phyloP scores from a whole-genome alignment of 768 basidiomycete genomes.

The Tulasnella sp. region DNA sequence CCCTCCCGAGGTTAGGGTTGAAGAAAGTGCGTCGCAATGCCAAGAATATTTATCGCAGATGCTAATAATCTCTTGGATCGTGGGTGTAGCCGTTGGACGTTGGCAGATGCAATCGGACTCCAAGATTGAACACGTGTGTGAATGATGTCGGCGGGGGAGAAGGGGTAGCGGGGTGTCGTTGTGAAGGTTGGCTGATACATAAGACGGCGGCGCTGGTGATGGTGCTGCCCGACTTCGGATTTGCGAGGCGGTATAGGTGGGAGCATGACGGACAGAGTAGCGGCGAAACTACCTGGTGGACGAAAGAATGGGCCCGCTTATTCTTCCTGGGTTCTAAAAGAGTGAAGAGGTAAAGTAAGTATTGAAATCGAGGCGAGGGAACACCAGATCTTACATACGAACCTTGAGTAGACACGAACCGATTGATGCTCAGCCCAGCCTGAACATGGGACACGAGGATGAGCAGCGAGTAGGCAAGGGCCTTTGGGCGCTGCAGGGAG shows the following conservation, averaged over 20 bases:
- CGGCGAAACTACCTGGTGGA: background rate
- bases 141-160: background rate
- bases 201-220: no score
- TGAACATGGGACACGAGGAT: conserved; percentile 21
- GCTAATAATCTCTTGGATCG: background rate
- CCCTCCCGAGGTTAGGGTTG: background rate
- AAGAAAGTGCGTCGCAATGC: background rate
- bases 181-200: background rate
- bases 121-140: background rate
- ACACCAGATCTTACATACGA: background rate
- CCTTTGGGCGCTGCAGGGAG: conserved; percentile 9
- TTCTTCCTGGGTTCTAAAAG: background rate
- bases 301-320: background rate
- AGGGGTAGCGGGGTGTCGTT: conserved; percentile 1
- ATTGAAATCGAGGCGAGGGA: background rate
- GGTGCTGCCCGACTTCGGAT: background rate
- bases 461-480: conserved; percentile 22
- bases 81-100: conserved; percentile 14
- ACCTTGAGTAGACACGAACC: conserved; percentile 23
- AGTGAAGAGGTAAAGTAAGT: background rate
- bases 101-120: conserved; percentile 14
- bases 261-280: background rate
- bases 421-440: conserved; percentile 14
- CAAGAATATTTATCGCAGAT: background rate
- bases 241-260: conserved; percentile 8